Conservation (phyloP, 495 filamentous ascomycete genomes). For the Xylaria palmicola region DNA sequence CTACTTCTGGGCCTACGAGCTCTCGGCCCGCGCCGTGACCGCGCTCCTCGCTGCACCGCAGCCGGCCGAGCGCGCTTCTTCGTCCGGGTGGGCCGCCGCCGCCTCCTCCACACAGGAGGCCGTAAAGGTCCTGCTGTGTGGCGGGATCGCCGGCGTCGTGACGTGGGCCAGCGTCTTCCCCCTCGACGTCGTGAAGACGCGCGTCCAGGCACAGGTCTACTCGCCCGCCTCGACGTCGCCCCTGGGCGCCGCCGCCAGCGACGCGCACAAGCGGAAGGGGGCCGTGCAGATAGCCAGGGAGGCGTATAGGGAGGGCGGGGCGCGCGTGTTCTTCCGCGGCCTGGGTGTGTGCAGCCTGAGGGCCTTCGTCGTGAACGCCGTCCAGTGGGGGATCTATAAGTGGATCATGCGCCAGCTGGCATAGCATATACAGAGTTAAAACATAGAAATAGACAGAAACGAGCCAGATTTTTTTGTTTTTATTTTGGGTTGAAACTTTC, state of each 20-base stretch:
- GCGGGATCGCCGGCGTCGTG: constrained; percentile 78
- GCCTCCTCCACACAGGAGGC: constrained; percentile 43
- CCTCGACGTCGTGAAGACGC: constrained; percentile 84
- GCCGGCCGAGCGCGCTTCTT: not conserved
- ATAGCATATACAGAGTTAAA: constrained; percentile 18
- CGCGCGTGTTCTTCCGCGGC: constrained; percentile 71
- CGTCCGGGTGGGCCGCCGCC: too few relatives aligned
- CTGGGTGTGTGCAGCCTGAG: constrained; percentile 73
- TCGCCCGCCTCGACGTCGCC: constrained; percentile 22
- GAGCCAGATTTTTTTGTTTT: too few relatives aligned
- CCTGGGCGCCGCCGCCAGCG: constrained; percentile 28
- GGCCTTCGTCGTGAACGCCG: constrained; percentile 82
- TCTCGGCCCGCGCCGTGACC: constrained; percentile 57
- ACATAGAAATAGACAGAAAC: too few relatives aligned
- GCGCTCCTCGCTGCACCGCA: constrained; percentile 10
- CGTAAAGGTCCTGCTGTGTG: constrained; percentile 70
- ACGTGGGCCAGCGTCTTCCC: constrained; percentile 89
- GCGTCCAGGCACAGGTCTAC: constrained; percentile 68
- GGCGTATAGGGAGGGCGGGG: constrained; percentile 64
- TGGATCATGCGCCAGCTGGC: constrained; percentile 66
- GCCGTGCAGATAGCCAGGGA: constrained; percentile 61
- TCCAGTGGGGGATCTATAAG: constrained; percentile 85
- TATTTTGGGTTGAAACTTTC: too few relatives aligned
- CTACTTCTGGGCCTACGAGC: constrained; percentile 89
- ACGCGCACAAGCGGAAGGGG: constrained; percentile 47